Percentiles rank a stretch among this genome's conserved stretches.
Conservation (phyloP, 2,329 filamentous ascomycete species). For the Calonectria hawksworthii region DNA sequence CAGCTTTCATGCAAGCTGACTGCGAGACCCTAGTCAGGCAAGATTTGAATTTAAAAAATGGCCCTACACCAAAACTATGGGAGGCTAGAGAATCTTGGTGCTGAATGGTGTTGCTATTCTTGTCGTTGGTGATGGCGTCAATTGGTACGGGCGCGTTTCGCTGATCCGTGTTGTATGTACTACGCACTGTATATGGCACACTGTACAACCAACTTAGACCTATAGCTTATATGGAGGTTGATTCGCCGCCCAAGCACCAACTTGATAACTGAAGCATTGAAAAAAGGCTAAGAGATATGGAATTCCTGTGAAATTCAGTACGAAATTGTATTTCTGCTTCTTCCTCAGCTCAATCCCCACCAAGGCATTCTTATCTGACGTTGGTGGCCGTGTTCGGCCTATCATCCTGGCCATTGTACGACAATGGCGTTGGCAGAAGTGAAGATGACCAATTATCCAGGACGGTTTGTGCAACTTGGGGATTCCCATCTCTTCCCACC, state of each 20-base stretch:
- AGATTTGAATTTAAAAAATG: background rate
- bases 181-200: conserved; percentile 8
- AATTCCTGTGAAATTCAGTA: background rate
- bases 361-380: background rate
- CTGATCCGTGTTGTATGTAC: background rate
- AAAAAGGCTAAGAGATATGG: background rate
- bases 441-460: conserved; percentile 35
- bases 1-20: background rate
- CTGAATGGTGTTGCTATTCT: conserved; percentile 1
- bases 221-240: background rate
- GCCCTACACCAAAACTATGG: background rate
- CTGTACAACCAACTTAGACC: conserved; percentile 3
- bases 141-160: conserved; percentile 12
- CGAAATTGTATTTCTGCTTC: background rate
- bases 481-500: conserved; percentile 12
- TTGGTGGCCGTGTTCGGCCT: background rate
- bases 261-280: no score
- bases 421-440: conserved; percentile 33
- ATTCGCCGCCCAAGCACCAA: background rate
- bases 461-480: conserved; percentile 25
- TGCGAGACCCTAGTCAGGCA: background rate
- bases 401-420: conserved; percentile 27
- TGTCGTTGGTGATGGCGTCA: conserved; percentile 27
- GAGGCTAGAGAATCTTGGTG: background rate
- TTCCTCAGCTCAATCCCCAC: background rate